Evolutionary conservation across 192 early-diverging fungal species (phyloP).

Genomic region (Coemansia asiatica): DNA sequence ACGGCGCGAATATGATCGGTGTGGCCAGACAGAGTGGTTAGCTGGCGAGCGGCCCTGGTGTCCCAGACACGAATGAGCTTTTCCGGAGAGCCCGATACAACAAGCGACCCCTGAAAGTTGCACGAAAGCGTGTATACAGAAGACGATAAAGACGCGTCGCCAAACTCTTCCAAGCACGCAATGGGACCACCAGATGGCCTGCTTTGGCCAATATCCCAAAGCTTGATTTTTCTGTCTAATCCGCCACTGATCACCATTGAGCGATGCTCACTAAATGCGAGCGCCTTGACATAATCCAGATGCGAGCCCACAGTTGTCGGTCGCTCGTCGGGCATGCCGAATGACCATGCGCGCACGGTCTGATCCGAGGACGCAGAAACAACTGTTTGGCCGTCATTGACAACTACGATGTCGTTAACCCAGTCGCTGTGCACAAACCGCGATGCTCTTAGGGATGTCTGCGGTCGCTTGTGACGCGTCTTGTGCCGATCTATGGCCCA

Average conservation of each 20-base stretch:
- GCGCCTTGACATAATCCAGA: constrained; percentile 86
- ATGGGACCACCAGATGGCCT: constrained; percentile 56
- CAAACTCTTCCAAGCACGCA: constrained; percentile 42
- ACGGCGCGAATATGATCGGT: constrained; percentile 94
- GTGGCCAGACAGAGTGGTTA: constrained; percentile 84
- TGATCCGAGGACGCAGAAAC: constrained; percentile 91
- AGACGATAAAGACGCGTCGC: constrained; percentile 43
- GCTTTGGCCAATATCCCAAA: constrained; percentile 82
- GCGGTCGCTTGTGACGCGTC: constrained; percentile 41
- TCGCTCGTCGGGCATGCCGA: constrained; percentile 28
- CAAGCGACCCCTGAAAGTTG: constrained; percentile 72
- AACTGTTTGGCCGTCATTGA: constrained; percentile 53
- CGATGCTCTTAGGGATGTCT: constrained; percentile 65
- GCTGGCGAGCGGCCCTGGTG: constrained; percentile 67
- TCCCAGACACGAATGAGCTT: constrained; percentile 93
- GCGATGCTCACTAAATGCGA: constrained; percentile 72
- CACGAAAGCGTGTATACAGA: constrained; percentile 88
- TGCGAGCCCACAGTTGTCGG: constrained; percentile 74
- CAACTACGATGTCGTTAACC: constrained; percentile 85
- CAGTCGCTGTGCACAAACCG: constrained; percentile 90
- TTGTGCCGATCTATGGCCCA: constrained; percentile 34
- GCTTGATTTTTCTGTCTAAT: constrained; percentile 78
- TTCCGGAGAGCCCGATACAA: constrained; percentile 92
- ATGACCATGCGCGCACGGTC: constrained; percentile 71
- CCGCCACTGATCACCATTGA: constrained; percentile 88